These are phyloP conservation scores for Taphrina pruni DNA, from an alignment of 1,139 yeast species.

Conservation along the genomic window DNA sequence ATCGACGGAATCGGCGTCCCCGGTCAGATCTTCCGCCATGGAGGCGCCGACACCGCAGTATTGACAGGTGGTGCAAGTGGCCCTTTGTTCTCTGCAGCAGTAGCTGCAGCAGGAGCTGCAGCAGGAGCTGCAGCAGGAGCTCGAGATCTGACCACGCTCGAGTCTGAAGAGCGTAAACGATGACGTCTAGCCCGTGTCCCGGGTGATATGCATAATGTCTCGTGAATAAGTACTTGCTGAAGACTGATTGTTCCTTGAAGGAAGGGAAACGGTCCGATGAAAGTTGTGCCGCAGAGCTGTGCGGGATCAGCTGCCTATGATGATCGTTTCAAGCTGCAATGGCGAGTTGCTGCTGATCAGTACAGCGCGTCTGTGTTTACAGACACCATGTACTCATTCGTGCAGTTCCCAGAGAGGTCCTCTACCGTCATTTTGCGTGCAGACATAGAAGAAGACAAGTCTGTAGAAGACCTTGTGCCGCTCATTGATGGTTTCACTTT, in stretches of 20 bases:
- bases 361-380: constrained; percentile 10
- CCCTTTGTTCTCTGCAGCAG: too few species aligned
- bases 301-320: constrained; percentile 9
- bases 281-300: constrained; percentile 13
- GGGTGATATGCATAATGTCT: too few species aligned
- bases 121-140: too few species aligned
- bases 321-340: constrained; percentile 9
- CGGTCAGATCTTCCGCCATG: neutral
- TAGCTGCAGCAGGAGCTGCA: too few species aligned
- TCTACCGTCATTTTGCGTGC: constrained; percentile 90
- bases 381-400: constrained; percentile 62
- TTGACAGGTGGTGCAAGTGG: too few species aligned
- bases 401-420: constrained; percentile 81
- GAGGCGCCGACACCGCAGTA: neutral
- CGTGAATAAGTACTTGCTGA: too few species aligned
- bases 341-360: neutral
- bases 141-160: too few species aligned
- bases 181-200: too few species aligned
- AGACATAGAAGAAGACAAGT: constrained; percentile 69
- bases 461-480: neutral
- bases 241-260: too few species aligned
- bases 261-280: neutral
- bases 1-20: neutral
- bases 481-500: constrained; percentile 18
- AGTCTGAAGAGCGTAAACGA: too few species aligned